Base-by-base conservation (phyloP, 495 filamentous ascomycete genomes). In the Aspergillus egyptiacus region DNA sequence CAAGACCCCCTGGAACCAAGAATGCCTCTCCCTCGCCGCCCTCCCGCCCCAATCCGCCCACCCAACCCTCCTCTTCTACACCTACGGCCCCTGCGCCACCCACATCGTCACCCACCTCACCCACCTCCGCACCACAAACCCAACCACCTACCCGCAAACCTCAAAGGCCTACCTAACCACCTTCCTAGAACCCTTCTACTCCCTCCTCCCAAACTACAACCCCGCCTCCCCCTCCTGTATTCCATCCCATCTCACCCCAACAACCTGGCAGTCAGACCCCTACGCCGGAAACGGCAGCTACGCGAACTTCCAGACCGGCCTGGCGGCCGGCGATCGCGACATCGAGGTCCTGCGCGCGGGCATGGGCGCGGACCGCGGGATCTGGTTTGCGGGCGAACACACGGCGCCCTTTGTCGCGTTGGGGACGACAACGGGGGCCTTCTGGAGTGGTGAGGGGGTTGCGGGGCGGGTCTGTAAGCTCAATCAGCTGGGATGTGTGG, bases 341-440 rank as follows among this genome's bases (percentile, higher is more conserved):
- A 82, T 96, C 28, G 75, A 84, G 60, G 67, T 74, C 1, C 79
- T 96, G 71, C 72, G 90, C 24, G 67, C 76, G 2, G 91, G 90
- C 0, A 46, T 63, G 2, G 67, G 86, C 34, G 74, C 79, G 4
- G 80, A 77, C 10, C 73, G 86, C 14, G 81, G 84, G 1, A 54
- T 96, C 3, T 98, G 91, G 91, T 79, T 96, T 55, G 93, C 91
- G 1, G 91, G 91, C 0, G 91, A 98, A 65, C 93, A 96, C 68
- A 95, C 91, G 22, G 82, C 89, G 20, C 91, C 91, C 22, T 94
- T 95, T 65, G 80, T 57, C 5, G 55, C 55, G 22, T 20, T 57
- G 30, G 55, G 55, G 6, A 57, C 55, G 3, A 50, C 50, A 2
- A 53, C 55, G 5, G 55, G 55, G 1, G 55, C 55, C 9, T 96